Percentiles rank a stretch among this genome's conserved stretches.
phyloP scores from a whole-genome alignment of 1,284 basidiomycete genomes.

The Sporisorium exsertum region DNA sequence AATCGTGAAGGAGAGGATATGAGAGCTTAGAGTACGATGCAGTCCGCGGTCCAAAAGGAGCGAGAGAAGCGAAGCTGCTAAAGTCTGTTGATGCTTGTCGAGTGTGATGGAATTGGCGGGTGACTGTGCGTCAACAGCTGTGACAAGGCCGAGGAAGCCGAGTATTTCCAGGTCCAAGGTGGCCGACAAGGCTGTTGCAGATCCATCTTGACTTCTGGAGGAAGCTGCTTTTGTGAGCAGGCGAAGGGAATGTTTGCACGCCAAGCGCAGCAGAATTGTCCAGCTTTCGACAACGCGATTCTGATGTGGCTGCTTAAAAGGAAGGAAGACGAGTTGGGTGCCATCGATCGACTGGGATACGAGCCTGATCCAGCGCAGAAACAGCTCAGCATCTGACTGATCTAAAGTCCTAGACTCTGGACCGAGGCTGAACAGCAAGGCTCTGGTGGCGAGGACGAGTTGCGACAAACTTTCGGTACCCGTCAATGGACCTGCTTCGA shows the following conservation, averaged over 20 bases:
- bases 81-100: background rate
- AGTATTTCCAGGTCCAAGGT: slow-evolving; percentile 27
- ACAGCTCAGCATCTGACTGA: slow-evolving; percentile 14
- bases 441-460: slow-evolving; percentile 24
- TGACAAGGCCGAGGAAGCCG: slow-evolving; percentile 31
- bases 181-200: background rate
- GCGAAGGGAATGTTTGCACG: slow-evolving; percentile 38
- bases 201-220: background rate
- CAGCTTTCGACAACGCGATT: slow-evolving; percentile 11
- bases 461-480: background rate
- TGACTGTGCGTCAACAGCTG: slow-evolving; percentile 18
- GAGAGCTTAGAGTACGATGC: slow-evolving; percentile 34
- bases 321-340: slow-evolving; percentile 30
- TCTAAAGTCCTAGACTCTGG: slow-evolving; percentile 18
- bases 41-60: slow-evolving; percentile 33
- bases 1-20: slow-evolving; percentile 37
- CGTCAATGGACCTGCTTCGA: slow-evolving; percentile 1
- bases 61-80: slow-evolving; percentile 29
- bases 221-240: slow-evolving; percentile 21
- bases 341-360: slow-evolving; percentile 20
- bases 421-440: slow-evolving; percentile 30
- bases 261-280: slow-evolving; percentile 22
- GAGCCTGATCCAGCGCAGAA: slow-evolving; percentile 27
- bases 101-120: slow-evolving; percentile 20
- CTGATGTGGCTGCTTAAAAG: slow-evolving; percentile 4